phyloP scores from a whole-genome alignment of 1,139 yeast genomes.

The Ashbya aceris region DNA sequence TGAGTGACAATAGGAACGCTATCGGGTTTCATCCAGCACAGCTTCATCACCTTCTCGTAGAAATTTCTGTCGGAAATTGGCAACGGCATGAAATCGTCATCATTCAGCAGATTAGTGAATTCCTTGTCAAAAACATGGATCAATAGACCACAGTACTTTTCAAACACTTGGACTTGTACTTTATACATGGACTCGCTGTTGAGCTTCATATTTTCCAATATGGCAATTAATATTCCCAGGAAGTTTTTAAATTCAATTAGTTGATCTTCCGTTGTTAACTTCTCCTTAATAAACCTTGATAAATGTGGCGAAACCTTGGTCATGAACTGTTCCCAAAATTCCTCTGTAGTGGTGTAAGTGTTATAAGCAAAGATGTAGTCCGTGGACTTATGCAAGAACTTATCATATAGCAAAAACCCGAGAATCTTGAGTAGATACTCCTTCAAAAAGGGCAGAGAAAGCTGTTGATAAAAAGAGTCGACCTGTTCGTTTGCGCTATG shows the following conservation, averaged over 20 bases:
- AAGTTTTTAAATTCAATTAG: conserved; percentile 44
- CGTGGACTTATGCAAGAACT: conserved; percentile 49
- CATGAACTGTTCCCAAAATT: conserved; percentile 67
- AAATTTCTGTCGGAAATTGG: conserved; percentile 50
- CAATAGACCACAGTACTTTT: conserved; percentile 49
- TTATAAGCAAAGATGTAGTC: conserved; percentile 48
- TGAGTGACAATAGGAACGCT: conserved; percentile 34
- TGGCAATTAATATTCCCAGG: conserved; percentile 65
- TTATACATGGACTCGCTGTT: conserved; percentile 54
- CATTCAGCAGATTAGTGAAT: conserved; percentile 54
- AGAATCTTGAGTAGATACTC: conserved; percentile 54
- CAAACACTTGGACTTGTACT: conserved; percentile 50
- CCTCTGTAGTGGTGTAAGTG: conserved; percentile 49
- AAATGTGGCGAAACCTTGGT: conserved; percentile 49
- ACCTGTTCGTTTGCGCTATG: conserved; percentile 17
- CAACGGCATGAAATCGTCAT: conserved; percentile 87
- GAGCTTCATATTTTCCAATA: conserved; percentile 65
- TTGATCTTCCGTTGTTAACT: conserved; percentile 31
- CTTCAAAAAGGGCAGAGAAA: conserved; percentile 34
- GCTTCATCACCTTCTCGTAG: conserved; percentile 52
- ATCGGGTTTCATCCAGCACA: conserved; percentile 60
- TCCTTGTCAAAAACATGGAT: conserved; percentile 50
- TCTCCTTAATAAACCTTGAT: conserved; percentile 29
- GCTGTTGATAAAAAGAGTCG: conserved; percentile 19
- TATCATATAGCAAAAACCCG: conserved; percentile 74